Conservation (phyloP, 306 rosid species). For the Gillenia trifoliata region DNA sequence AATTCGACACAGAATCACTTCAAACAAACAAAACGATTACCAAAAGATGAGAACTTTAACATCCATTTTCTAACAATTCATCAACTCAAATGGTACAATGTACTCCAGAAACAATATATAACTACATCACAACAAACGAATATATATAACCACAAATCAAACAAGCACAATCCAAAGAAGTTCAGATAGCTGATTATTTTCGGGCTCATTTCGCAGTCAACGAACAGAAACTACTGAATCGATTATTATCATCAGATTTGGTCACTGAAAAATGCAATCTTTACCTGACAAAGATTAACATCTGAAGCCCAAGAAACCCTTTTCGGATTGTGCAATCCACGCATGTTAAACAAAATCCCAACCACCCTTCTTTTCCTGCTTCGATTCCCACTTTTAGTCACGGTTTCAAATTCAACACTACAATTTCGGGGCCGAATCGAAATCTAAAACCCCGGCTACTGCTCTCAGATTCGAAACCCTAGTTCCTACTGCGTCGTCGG, state of each 20-base stretch:
- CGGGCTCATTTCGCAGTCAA: conserved; percentile 3
- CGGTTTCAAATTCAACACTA: conserved; percentile 3
- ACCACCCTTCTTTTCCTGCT: conserved; percentile 22
- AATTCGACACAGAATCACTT: neutral
- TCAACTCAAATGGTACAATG: neutral
- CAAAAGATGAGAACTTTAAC: neutral
- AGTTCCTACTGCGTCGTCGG: conserved; percentile 20
- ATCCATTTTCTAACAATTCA: neutral
- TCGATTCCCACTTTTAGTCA: conserved; percentile 19
- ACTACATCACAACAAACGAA: neutral
- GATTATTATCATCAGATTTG: conserved; percentile 23
- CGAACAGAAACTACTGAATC: conserved; percentile 11
- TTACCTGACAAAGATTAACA: conserved; percentile 91
- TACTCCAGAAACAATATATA: neutral
- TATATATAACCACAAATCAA: neutral
- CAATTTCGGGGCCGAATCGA: conserved; percentile 14
- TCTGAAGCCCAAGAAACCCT: conserved; percentile 86
- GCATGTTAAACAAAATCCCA: conserved; percentile 45
- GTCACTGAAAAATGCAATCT: conserved; percentile 29
- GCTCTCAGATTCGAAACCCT: conserved; percentile 38
- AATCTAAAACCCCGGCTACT: neutral
- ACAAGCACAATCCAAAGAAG: neutral
- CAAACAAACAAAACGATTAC: neutral
- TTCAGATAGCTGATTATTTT: neutral
- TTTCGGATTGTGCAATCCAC: conserved; percentile 66